These are phyloP conservation scores for Aspergillus asperescens DNA, from an alignment of 495 filamentous ascomycete species.

Conservation along the genomic window DNA sequence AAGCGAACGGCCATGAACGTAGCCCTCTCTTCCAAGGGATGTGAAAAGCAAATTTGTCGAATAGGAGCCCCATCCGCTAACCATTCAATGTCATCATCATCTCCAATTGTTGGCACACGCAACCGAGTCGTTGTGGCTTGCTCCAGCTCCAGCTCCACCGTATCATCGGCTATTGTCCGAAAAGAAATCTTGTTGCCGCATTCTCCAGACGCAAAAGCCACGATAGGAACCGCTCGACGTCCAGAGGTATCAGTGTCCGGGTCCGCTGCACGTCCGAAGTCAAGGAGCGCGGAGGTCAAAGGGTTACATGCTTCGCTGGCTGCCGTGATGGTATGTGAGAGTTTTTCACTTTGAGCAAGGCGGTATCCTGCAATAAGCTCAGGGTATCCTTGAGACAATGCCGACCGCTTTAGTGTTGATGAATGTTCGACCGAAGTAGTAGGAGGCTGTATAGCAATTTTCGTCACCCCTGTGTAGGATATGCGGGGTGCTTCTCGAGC, in stretches of 20 bases:
- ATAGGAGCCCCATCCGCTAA: constrained; percentile 53
- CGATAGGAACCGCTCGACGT: constrained; percentile 37
- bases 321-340: constrained; percentile 28
- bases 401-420: constrained; percentile 15
- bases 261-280: constrained; percentile 39
- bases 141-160: constrained; percentile 25
- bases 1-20: constrained; percentile 62
- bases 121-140: constrained; percentile 16
- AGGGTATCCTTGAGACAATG: constrained; percentile 30
- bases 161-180: constrained; percentile 31
- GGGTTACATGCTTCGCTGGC: constrained; percentile 35
- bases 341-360: constrained; percentile 26
- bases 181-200: constrained; percentile 41
- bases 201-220: constrained; percentile 38
- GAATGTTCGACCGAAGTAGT: constrained; percentile 13
- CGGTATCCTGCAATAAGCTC: constrained; percentile 36
- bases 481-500: constrained; percentile 23
- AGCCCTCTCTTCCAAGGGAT: constrained; percentile 41
- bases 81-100: constrained; percentile 50
- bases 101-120: constrained; percentile 30
- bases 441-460: constrained; percentile 26
- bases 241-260: constrained; percentile 24
- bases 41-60: constrained; percentile 60
- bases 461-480: constrained; percentile 32
- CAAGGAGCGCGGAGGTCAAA: constrained; percentile 35